phyloP scores from a whole-genome alignment of 768 basidiomycete genomes.

The Cystobasidium tubakii region DNA sequence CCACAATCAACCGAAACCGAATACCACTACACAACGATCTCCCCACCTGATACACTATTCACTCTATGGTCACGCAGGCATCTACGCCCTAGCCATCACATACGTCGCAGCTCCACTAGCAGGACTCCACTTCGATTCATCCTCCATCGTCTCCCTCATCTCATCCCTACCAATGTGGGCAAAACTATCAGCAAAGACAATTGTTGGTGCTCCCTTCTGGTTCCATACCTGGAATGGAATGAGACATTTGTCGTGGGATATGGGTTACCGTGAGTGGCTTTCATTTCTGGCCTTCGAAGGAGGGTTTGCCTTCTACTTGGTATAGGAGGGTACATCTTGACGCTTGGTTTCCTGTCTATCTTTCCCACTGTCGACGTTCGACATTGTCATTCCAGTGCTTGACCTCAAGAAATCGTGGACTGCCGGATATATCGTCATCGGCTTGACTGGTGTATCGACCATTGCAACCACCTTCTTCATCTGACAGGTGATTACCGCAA shows the following conservation, averaged over 20 bases:
- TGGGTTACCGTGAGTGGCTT: constrained; percentile 67
- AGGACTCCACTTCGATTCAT: constrained; percentile 65
- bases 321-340: background rate
- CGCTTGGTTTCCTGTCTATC: background rate
- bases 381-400: constrained; percentile 59
- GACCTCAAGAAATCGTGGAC: constrained; percentile 71
- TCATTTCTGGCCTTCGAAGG: background rate
- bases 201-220: constrained; percentile 79
- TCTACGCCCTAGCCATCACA: constrained; percentile 79
- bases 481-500: too few relatives aligned
- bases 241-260: constrained; percentile 85
- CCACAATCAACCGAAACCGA: background rate
- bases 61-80: constrained; percentile 55
- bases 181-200: constrained; percentile 68
- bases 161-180: constrained; percentile 66
- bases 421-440: constrained; percentile 78
- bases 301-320: background rate
- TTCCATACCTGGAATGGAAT: constrained; percentile 88
- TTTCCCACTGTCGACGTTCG: background rate
- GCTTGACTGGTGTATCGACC: constrained; percentile 68
- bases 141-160: constrained; percentile 67
- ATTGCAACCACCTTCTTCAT: constrained; percentile 59
- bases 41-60: too few relatives aligned
- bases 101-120: constrained; percentile 72
- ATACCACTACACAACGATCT: background rate